These are phyloP conservation scores for Leptodontidium sp. DNA, from an alignment of 2,329 filamentous ascomycete species.

Conservation along the genomic window DNA sequence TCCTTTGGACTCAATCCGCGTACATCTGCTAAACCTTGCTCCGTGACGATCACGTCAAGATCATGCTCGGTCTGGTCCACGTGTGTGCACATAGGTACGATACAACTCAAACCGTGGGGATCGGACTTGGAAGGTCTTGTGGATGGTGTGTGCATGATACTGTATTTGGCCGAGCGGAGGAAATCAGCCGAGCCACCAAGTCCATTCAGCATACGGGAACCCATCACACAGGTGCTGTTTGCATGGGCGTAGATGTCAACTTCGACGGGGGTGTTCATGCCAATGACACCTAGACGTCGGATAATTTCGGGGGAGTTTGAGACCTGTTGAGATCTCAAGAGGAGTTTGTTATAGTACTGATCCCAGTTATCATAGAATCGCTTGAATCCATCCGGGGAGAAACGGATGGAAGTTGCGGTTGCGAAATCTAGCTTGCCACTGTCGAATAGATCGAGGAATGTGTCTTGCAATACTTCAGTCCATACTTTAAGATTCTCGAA, in stretches of 20 bases:
- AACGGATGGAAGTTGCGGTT: slow-evolving; percentile 88
- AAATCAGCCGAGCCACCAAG: slow-evolving; percentile 86
- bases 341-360: slow-evolving; percentile 79
- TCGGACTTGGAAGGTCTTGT: slow-evolving; percentile 84
- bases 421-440: slow-evolving; percentile 87
- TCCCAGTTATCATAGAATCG: slow-evolving; percentile 91
- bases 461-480: slow-evolving; percentile 94
- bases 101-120: slow-evolving; percentile 82
- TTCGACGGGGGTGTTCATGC: slow-evolving; percentile 95
- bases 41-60: slow-evolving; percentile 84
- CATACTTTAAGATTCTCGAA: slow-evolving; percentile 91
- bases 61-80: slow-evolving; percentile 94
- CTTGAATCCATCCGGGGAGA: slow-evolving; percentile 90
- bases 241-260: slow-evolving; percentile 95
- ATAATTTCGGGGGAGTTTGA: slow-evolving; percentile 94
- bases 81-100: slow-evolving; percentile 94
- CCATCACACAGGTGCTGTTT: slow-evolving; percentile 90
- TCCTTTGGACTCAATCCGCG: slow-evolving; percentile 82
- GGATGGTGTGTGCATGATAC: slow-evolving; percentile 92
- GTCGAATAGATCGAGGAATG: slow-evolving; percentile 92
- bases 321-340: slow-evolving; percentile 86
- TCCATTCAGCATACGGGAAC: slow-evolving; percentile 86
- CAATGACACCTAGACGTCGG: slow-evolving; percentile 84
- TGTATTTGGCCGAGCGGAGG: slow-evolving; percentile 80
- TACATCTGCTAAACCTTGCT: slow-evolving; percentile 82